Percentiles rank a stretch among this genome's conserved stretches.
phyloP scores from a whole-genome alignment of 2,329 filamentous ascomycete genomes.

The Colletotrichum sp. region DNA sequence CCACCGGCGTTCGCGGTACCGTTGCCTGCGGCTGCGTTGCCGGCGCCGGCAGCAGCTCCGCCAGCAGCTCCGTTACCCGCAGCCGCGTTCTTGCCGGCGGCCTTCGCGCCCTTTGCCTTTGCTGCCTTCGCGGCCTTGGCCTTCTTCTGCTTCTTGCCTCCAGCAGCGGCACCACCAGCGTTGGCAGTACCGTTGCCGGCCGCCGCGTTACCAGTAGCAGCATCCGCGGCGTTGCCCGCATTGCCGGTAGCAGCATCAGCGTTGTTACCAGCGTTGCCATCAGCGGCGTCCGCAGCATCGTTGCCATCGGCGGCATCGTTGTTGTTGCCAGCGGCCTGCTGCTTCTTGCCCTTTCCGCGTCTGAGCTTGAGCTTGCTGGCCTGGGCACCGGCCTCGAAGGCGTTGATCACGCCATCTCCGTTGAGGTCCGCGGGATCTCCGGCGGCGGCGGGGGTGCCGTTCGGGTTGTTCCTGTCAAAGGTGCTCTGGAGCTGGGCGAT shows the following conservation, averaged over 20 bases:
- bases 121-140: not conserved
- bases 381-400: constrained; percentile 15
- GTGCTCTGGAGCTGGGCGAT: constrained; percentile 1
- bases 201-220: not conserved
- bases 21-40: not conserved
- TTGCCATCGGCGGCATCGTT: not conserved
- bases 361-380: not conserved
- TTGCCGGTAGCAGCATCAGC: not conserved
- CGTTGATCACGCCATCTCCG: constrained; percentile 9
- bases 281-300: not conserved
- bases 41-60: not conserved
- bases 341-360: not conserved
- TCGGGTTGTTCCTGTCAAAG: not conserved
- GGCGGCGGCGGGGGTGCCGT: not conserved
- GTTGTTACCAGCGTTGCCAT: not conserved
- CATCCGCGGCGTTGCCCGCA: not conserved
- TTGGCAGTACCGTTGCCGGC: not conserved
- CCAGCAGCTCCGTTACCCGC: not conserved
- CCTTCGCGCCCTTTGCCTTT: not conserved
- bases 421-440: not conserved
- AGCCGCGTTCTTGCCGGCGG: not conserved
- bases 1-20: not conserved
- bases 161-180: not conserved
- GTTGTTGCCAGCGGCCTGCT: not conserved
- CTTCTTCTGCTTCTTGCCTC: not conserved